A percentile compares a stretch with the other conserved stretches of the same genome.
phyloP scores from a whole-genome alignment of 1,139 yeast species.

The Taphrina communis region DNA sequence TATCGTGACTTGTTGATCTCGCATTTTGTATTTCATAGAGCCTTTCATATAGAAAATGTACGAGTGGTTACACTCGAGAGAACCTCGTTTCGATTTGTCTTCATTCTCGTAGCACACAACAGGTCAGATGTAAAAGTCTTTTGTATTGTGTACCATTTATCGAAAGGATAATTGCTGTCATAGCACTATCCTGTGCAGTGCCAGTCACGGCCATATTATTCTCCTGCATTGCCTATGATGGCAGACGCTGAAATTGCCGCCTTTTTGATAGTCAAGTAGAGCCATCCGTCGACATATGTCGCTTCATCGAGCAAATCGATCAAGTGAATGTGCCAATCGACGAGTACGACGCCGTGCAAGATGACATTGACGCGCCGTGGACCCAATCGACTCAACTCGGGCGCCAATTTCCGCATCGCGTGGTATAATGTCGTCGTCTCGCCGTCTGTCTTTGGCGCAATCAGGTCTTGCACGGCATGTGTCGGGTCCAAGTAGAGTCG shows the following conservation, averaged over 20 bases:
- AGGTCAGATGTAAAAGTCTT: too few species aligned
- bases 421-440: constrained; percentile 4
- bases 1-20: background rate
- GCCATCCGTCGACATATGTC: constrained; percentile 34
- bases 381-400: background rate
- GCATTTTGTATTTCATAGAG: constrained; percentile 4
- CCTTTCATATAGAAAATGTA: background rate
- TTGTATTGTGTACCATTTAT: too few species aligned
- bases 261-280: constrained; percentile 18
- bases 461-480: constrained; percentile 8
- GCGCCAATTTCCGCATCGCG: constrained; percentile 2
- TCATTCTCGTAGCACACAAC: too few species aligned
- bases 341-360: constrained; percentile 19
- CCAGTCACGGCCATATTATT: too few species aligned
- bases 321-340: constrained; percentile 1
- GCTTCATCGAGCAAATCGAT: constrained; percentile 17
- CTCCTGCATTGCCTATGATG: background rate
- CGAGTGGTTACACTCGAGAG: too few species aligned
- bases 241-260: background rate
- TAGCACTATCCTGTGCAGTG: too few species aligned
- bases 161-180: too few species aligned
- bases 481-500: constrained; percentile 14
- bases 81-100: too few species aligned
- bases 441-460: constrained; percentile 19
- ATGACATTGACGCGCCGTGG: constrained; percentile 2